Evolutionary conservation across 257 asterid genomes (phyloP), one percentile per base, ranked within the genome.

Genomic region (Petunia secreta): DNA sequence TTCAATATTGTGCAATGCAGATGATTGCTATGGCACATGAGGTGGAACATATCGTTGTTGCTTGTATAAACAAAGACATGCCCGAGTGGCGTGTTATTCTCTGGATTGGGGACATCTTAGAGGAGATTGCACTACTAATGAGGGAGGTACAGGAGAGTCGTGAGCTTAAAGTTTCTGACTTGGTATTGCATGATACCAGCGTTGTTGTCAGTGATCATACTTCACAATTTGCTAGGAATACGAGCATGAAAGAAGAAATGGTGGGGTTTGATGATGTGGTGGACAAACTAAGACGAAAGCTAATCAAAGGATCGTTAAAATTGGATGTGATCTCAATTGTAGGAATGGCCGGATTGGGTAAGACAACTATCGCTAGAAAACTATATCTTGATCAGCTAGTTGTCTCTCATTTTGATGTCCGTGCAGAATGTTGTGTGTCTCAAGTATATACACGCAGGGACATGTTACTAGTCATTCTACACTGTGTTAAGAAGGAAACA

Each of bases 321-420:
- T 58, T 80, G 2, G 86, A 82, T 46, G 41, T 66, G 3, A 40
- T 82, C 15, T 71, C 87, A 14, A 74, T 89, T 4, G 82, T 54
- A 25, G 88, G 92, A n/a, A 87, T 87, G 90, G 77, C 88, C 40
- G 90, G 90, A 59, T 79, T 84, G 4, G 87, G 89, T 44, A 86
- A 86, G 83, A 84, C 85, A 14, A 86, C 89, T 13, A 8, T 86
- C 7, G 88, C 89, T 40, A 82, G 71, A 41, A 84, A 83, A 55
- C 9, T 86, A 15, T 86, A 66, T 80, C 16, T 69, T 44, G 76
- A 82, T 63, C 63, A 79, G 37, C 73, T n/a, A 5, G 11, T 82
- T 63, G 55, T n/a, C 1, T 0, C 78, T 55, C 62, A 59, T 55
- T 87, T 85, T 44, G 80, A 87, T 74, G 73, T 77, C 8, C 53